Base-by-base conservation (phyloP, 1,284 basidiomycete species). In the Ganoderma leucocontextum region DNA sequence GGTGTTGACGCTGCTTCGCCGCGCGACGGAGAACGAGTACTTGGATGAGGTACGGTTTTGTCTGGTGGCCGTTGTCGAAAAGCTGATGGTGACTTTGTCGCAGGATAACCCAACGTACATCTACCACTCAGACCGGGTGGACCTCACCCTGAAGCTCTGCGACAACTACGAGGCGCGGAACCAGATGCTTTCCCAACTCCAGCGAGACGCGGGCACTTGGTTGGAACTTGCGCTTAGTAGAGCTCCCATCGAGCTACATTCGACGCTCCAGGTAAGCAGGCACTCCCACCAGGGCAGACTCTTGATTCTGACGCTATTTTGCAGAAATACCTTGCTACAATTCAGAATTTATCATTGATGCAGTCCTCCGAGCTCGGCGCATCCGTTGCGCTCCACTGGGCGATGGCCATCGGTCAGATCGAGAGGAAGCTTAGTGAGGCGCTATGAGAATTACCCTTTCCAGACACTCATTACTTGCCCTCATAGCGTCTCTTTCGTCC, bases 171-270 rank as follows among this genome's bases (percentile, higher is more conserved):
- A 86, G 70, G 89, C 92, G 44, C 90, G 98, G 62, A 95, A 95
- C 73, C 91, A 96, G 60, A 95, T 98, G 74, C 85, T 97, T 2
- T 84, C 85, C 25, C 88, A 92, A 69, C 80, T 98, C 60, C 89
- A 95, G 72, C 84, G 86, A 15, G 91, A 94, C 72, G 89, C 95
- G 8, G 89, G 89, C 68, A 85, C 79, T 38, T 99, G 97, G 95
- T 91, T 99, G 65, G 90, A 93, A 65, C 82, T 95, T 44, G 95
- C 95, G 3, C 84, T 99, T 62, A 89, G 89, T 12, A 88, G 95
- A 25, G 95, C 97, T 9, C 98, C 97, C 0, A 88, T 97, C 75
- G 97, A 98, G 80, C 83, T 99, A 65, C 95, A 97, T 75, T 93
- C 95, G 0, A 96, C 95, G 2, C 83, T 99, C 61, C 95, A 97